phyloP scores from a whole-genome alignment of 106 monocot genomes.

The Dendrobium huoshanense region DNA sequence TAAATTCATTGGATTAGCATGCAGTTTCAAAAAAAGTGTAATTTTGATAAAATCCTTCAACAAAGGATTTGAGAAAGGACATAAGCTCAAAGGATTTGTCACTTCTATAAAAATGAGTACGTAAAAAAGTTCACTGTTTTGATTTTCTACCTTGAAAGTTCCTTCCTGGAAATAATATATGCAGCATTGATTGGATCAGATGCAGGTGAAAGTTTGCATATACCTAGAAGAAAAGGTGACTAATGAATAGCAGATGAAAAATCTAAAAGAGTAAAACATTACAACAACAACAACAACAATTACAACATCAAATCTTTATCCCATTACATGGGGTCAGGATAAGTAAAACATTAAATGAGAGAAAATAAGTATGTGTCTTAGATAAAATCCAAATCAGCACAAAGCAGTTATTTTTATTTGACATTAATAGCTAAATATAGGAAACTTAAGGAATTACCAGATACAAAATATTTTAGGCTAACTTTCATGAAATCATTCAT shows the following conservation, averaged over 20 bases:
- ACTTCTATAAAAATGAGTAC: too few relatives aligned
- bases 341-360: not conserved
- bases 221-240: constrained; percentile 34
- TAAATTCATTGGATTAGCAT: not conserved
- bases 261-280: not conserved
- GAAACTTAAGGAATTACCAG: not conserved
- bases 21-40: not conserved
- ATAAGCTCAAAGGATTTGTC: too few relatives aligned
- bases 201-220: constrained; percentile 41
- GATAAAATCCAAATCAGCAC: not conserved
- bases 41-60: not conserved
- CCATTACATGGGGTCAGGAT: too few relatives aligned
- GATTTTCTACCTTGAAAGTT: constrained; percentile 63
- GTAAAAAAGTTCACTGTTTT: too few relatives aligned
- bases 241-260: not conserved
- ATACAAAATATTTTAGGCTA: not conserved
- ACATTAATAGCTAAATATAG: not conserved
- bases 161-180: constrained; percentile 75
- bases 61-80: not conserved
- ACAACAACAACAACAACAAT: not conserved
- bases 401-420: not conserved
- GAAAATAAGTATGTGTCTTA: not conserved
- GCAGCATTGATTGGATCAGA: constrained; percentile 71
- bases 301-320: too few relatives aligned
- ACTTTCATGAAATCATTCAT: not conserved